phyloP scores from a whole-genome alignment of 2,329 filamentous ascomycete genomes.

The Colletotrichum graminicola region DNA sequence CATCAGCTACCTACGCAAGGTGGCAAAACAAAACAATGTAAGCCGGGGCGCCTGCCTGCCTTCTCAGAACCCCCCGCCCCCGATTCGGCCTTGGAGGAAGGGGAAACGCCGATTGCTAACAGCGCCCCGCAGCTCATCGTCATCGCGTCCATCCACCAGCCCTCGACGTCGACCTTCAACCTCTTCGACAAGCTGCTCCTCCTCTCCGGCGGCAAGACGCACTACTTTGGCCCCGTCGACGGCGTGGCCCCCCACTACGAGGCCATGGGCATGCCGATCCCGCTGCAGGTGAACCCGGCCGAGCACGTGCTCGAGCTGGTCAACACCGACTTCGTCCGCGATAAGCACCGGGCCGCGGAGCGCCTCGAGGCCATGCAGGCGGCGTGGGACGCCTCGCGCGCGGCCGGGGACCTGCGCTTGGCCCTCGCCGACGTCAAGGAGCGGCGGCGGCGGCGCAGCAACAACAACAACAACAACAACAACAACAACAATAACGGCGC shows the following conservation, averaged over 20 bases:
- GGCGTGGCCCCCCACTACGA: constrained; percentile 74
- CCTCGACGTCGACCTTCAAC: constrained; percentile 82
- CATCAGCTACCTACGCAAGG: constrained; percentile 75
- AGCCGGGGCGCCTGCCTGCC: constrained; percentile 42
- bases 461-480: no score
- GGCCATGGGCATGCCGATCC: constrained; percentile 70
- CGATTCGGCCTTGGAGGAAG: not conserved
- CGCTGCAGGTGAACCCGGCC: constrained; percentile 80
- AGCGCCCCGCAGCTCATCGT: constrained; percentile 71
- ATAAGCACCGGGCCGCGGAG: constrained; percentile 60
- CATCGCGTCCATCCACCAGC: constrained; percentile 87
- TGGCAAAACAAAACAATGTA: constrained; percentile 76
- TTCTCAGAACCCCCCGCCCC: not conserved
- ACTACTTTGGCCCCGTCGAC: constrained; percentile 77
- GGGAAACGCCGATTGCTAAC: not conserved
- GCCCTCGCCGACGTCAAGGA: constrained; percentile 36
- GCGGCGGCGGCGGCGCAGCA: constrained; percentile 31
- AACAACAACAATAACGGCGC: constrained; percentile 43
- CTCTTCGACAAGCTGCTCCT: constrained; percentile 85
- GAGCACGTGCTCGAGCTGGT: constrained; percentile 84
- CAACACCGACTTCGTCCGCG: constrained; percentile 78
- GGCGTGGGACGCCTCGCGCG: constrained; percentile 65
- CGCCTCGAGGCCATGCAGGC: constrained; percentile 66
- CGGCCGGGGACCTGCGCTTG: constrained; percentile 37
- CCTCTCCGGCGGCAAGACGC: constrained; percentile 76